Evolutionary conservation across 2,329 filamentous ascomycete species (phyloP), one percentile per base, ranked within the genome.

Genomic region (Talaromyces rugulosus): DNA sequence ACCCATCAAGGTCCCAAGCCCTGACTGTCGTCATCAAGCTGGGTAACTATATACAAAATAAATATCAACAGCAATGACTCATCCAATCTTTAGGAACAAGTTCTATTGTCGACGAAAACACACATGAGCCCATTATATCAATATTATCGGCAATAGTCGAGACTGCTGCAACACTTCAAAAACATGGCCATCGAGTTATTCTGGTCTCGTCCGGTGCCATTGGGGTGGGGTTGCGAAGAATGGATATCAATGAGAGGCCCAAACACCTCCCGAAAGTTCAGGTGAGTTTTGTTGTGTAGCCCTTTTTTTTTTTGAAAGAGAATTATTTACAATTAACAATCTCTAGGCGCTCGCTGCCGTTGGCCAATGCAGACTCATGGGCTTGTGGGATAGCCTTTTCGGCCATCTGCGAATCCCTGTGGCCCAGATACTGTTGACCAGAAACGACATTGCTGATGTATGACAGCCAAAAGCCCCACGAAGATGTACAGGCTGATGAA

Each of bases 191-290:
- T 76, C 87, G 89, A 69, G 95, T 99, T 58, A 89, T 99, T 75
- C 90, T 99, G 67, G 96, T 98, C 66, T 99, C 95, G 2, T 99
- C 95, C 0, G 95, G 95, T 63, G 95, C 95, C 75, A 96, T 99
- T 76, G 95, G 94, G 62, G 92, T 99, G 64, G 95, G 93, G 6
- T 82, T 99, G 64, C 87, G 91, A 62, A 87, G 92, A 64, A 96
- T 98, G 91, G 87, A 96, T 73, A 83, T 96, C 63, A 87, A 91
- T 31, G 89, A 90, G 71, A 85, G 92, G 68, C 95, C 95, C 27
- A 97, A 96, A 76, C 89, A 96, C 75, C 84, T 99, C 42, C 90
- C 94, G 56, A 87, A 92, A 75, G 84, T 96, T 64, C 95, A 98
- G 80, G 88, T 87, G 77, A 60, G 74, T 27, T 18, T 12, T 33